Evolutionary conservation across 306 rosid species (phyloP), one percentile per base, ranked within the genome.

Genomic region (Amphicarpaea edgeworthii): DNA sequence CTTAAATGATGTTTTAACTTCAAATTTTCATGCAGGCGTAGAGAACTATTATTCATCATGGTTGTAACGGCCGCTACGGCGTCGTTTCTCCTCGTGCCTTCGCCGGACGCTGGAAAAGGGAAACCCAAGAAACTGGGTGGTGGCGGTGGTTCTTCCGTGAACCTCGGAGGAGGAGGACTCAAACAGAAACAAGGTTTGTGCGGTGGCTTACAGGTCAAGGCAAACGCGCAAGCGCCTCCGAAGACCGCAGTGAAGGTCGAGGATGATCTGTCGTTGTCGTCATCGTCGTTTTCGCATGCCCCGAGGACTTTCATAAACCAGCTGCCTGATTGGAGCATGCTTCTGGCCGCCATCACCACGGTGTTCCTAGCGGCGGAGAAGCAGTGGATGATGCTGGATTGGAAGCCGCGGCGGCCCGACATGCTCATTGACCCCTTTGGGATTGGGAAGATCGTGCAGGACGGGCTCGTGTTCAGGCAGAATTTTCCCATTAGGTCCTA

Each of bases 351-450:
- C 41, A 88, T 95, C 77, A 95, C 99, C 6, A 95, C 97, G 0
- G 81, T 84, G 17, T 92, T 95, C 87, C 86, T 95, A 78, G 99
- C 97, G 1, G 99, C 99, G 0, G 99, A 95, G 84, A 95, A 95
- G 88, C 97, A 95, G 84, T 95, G 97, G 99, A 95, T 89, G 91
- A 92, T 87, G 97, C 93, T 95, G 43, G 99, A 95, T 84, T 95
- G 99, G 99, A 95, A 92, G 83, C 97, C 99, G 28, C 88, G 87
- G 79, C 88, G 97, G 26, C 49, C 93, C 1, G 99, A 92, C 81
- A 72, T 95, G 92, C 88, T 88, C 16, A 42, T 85, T 4, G 97
- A 95, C 30, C 88, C 99, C 0, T 95, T 95, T 86, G 97, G 93
- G 32, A 71, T 95, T 26, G 99, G 99, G 51, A 89, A 85, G 79